phyloP scores from a whole-genome alignment of 805 yeast species.

The Myxozyma vanderwaltii region DNA sequence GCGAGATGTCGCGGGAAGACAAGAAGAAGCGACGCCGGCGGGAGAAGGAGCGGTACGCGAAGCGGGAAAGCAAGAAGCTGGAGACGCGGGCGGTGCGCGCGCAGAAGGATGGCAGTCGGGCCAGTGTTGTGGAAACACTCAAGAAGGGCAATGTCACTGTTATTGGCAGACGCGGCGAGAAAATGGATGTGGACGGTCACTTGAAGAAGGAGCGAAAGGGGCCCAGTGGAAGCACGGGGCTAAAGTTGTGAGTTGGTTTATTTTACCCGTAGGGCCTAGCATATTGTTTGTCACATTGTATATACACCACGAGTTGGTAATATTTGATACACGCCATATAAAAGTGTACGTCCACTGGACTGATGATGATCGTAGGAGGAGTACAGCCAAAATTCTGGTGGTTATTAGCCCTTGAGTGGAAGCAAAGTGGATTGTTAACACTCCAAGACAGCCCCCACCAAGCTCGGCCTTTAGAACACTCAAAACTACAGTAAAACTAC shows the following conservation, averaged over 20 bases:
- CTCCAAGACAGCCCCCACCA: too few species aligned
- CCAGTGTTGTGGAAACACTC: conserved; percentile 69
- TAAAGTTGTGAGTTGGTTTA: conserved; percentile 11
- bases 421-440: too few species aligned
- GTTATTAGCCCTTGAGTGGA: too few species aligned
- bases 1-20: conserved; percentile 80
- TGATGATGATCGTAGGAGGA: too few species aligned
- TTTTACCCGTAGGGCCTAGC: neutral
- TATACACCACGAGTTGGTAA: too few species aligned
- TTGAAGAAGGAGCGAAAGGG: conserved; percentile 44
- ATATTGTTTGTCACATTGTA: neutral
- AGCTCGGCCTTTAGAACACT: too few species aligned
- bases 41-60: conserved; percentile 75
- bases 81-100: conserved; percentile 43
- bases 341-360: too few species aligned
- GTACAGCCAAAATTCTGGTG: too few species aligned
- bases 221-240: conserved; percentile 6
- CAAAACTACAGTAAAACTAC: too few species aligned
- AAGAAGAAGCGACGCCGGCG: conserved; percentile 85
- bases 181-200: conserved; percentile 72
- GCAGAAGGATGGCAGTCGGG: conserved; percentile 57
- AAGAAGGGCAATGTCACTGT: conserved; percentile 71
- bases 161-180: conserved; percentile 73
- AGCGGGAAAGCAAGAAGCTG: conserved; percentile 47
- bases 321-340: too few species aligned